Percentiles rank a stretch among this genome's conserved stretches.
phyloP scores from a whole-genome alignment of 495 filamentous ascomycete genomes.

The Thermochaetoides thermophila region DNA sequence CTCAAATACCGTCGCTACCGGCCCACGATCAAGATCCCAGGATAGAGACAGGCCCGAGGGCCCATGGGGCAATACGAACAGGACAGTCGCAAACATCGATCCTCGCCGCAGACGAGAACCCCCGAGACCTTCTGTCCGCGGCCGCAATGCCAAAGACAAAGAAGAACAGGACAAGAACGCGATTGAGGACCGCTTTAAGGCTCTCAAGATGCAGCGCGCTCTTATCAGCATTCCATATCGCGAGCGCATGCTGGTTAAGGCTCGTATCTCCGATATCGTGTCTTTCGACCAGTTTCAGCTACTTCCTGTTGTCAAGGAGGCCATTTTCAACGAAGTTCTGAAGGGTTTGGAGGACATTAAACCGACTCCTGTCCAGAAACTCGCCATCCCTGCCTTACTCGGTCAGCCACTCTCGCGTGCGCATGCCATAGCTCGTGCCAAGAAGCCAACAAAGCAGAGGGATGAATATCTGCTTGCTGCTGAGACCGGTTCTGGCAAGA shows the following conservation, averaged over 20 bases:
- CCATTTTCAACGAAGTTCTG: constrained; percentile 55
- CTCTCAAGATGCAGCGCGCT: constrained; percentile 85
- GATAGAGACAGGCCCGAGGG: constrained; percentile 30
- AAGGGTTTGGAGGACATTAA: constrained; percentile 51
- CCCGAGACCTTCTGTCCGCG: constrained; percentile 20
- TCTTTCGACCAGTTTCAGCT: constrained; percentile 70
- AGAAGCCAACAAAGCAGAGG: constrained; percentile 20
- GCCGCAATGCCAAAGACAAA: constrained; percentile 8
- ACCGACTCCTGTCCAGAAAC: constrained; percentile 76
- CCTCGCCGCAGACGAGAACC: constrained; percentile 15
- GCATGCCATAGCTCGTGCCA: background rate
- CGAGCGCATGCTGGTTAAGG: constrained; percentile 52
- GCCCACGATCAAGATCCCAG: constrained; percentile 22
- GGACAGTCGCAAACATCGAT: constrained; percentile 46
- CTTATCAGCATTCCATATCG: constrained; percentile 61
- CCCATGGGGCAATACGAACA: constrained; percentile 71
- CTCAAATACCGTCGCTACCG: constrained; percentile 51
- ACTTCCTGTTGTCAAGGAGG: constrained; percentile 55
- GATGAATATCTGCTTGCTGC: constrained; percentile 79
- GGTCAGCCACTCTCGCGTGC: constrained; percentile 16
- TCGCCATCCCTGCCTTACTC: constrained; percentile 71
- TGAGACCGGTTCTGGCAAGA: constrained; percentile 95
- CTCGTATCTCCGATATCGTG: constrained; percentile 48
- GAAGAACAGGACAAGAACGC: constrained; percentile 17
- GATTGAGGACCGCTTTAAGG: constrained; percentile 44